Evolutionary conservation across 1,139 yeast genomes (phyloP), one percentile per base, ranked within the genome.

Genomic region (Candida buenavistaensis): DNA sequence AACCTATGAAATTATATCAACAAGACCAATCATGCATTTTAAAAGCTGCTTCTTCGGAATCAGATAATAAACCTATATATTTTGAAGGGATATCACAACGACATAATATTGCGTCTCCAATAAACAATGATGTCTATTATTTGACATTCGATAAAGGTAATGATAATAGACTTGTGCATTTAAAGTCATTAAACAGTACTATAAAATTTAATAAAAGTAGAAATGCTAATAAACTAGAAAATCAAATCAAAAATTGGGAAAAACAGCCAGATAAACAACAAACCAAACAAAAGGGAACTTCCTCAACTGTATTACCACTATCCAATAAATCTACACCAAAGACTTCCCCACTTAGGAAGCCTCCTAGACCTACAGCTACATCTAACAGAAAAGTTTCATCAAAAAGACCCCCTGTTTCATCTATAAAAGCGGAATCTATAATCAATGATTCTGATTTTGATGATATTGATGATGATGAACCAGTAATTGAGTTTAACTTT

Each of bases 41-140:
- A 23, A 55, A 58, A 37, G 71, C 69, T 1, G 56, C 51, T 15
- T 45, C 60, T 6, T 42, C 49, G 9, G 60, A 52, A 15, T 43
- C 44, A 3, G 46, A 43, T 3, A 26, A 26, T 6, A 51, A 49
- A 9, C 60, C 62, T 14, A 55, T 68, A 9, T 52, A 66, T 8
- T 68, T 68, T 39, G 75, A 69, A 44, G 75, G 75, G 2, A 50
- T 59, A 7, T 57, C 63, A 1, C 71, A 63, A 36, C 53, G 54
- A 26, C 62, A 55, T 31, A 29, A 11, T 19, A 13, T 16, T 13
- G 31, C 31, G n/a, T n/a, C n/a, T n/a, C n/a, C n/a, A n/a, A n/a
- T n/a, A n/a, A n/a, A n/a, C 12, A 49, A 51, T 21, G 68, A 64
- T 25, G 54, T 67, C 14, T 68, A 53, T 46, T 67, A 55, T 44